A percentile compares a stretch with the other conserved stretches of the same genome.
Conservation (phyloP, 2,329 filamentous ascomycete species). For the Hysterium pulicare region DNA sequence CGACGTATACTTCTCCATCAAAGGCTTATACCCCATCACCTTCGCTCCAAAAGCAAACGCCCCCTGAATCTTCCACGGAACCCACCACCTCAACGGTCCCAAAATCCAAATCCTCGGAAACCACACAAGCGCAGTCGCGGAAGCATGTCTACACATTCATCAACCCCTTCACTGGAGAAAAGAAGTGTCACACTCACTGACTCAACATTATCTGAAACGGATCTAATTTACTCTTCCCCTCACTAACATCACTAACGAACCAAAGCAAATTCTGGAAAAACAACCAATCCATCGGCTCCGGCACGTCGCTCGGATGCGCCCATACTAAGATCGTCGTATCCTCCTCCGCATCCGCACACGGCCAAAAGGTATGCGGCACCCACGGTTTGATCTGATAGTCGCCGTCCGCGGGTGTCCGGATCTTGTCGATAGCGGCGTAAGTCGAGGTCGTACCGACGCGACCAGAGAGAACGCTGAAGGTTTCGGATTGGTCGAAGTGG, state of each 20-base stretch:
- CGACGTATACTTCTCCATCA: slow-evolving; percentile 17
- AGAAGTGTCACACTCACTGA: slow-evolving; percentile 16
- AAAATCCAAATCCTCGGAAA: slow-evolving; percentile 16
- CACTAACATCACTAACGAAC: slow-evolving; percentile 12
- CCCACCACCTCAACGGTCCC: slow-evolving; percentile 17
- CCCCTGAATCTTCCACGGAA: slow-evolving; percentile 14
- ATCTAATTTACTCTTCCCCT: slow-evolving; percentile 12
- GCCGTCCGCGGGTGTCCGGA: slow-evolving; percentile 5
- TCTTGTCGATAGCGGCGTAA: slow-evolving; percentile 7
- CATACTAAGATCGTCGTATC: slow-evolving; percentile 10
- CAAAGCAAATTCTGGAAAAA: slow-evolving; percentile 15
- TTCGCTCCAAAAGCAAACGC: slow-evolving; percentile 9
- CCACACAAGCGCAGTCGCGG: slow-evolving; percentile 12
- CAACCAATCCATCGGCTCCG: slow-evolving; percentile 14
- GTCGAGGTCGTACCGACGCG: slow-evolving; percentile 12
- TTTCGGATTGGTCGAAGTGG: slow-evolving; percentile 17
- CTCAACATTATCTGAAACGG: slow-evolving; percentile 13
- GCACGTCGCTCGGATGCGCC: slow-evolving; percentile 13
- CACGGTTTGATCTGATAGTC: slow-evolving; percentile 10
- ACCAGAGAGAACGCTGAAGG: slow-evolving; percentile 10
- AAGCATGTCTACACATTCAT: slow-evolving; percentile 15
- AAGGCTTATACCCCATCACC: slow-evolving; percentile 10
- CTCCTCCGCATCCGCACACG: slow-evolving; percentile 5
- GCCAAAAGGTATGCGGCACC: slow-evolving; percentile 14
- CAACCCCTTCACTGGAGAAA: too few relatives aligned